These are phyloP conservation scores for Dovyalis caffra DNA, from an alignment of 345 rosid species.

Conservation along the genomic window DNA sequence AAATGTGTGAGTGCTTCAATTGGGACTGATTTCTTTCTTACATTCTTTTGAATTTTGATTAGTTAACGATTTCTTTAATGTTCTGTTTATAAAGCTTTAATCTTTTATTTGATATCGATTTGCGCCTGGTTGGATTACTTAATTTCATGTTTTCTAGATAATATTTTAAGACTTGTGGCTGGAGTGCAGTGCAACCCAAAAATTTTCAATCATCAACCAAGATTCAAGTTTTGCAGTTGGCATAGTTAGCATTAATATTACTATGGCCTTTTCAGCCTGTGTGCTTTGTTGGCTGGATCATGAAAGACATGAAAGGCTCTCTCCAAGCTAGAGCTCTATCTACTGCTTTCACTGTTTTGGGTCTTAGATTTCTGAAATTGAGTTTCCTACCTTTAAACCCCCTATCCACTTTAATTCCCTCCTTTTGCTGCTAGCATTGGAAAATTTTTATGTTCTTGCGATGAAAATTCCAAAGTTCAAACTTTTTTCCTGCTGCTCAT, in stretches of 20 bases:
- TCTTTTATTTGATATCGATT: neutral
- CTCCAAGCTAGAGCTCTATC: neutral
- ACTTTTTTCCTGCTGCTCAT: neutral
- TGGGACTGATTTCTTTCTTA: neutral
- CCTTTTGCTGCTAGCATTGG: neutral
- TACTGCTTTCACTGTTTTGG: neutral
- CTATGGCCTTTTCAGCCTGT: neutral
- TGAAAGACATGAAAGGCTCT: neutral
- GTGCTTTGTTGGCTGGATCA: neutral
- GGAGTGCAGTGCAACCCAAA: neutral
- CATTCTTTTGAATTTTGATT: slow-evolving; percentile 6
- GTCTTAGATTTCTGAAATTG: neutral
- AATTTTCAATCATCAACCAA: neutral
- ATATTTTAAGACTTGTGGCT: neutral
- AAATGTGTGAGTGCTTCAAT: slow-evolving; percentile 51
- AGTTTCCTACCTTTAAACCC: neutral
- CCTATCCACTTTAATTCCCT: neutral
- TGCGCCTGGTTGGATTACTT: neutral
- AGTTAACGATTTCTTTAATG: neutral
- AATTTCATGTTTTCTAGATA: neutral
- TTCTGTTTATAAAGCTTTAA: neutral
- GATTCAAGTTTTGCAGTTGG: neutral
- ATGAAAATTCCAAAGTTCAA: neutral
- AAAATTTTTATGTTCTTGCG: neutral
- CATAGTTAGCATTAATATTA: neutral